Evolutionary conservation across 2,329 filamentous ascomycete genomes (phyloP).

Genomic region (Sclerotinia borealis): DNA sequence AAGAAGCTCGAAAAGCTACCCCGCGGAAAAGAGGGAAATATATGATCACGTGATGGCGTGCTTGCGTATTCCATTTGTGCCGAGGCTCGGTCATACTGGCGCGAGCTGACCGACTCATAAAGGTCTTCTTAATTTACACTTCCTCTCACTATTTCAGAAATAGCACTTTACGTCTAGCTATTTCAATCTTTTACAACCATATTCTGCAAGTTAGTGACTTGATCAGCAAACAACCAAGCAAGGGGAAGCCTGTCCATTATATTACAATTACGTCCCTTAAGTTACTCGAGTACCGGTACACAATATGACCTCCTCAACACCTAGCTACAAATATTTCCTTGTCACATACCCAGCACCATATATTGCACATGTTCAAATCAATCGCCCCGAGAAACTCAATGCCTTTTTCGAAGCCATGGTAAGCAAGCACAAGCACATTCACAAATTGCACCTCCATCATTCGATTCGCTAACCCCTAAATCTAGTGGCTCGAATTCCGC

Average conservation of each 20-base stretch:
- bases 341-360: conserved; percentile 64
- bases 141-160: background rate
- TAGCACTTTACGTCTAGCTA: background rate
- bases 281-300: too few species aligned
- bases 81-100: conserved; percentile 5
- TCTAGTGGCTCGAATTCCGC: conserved; percentile 68
- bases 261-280: background rate
- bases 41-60: background rate
- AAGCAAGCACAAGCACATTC: background rate
- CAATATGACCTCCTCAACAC: conserved; percentile 16
- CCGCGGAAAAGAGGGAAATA: background rate
- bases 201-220: background rate
- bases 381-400: conserved; percentile 80
- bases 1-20: background rate
- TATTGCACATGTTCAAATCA: conserved; percentile 89
- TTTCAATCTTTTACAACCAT: background rate
- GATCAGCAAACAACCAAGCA: background rate
- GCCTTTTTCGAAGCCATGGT: conserved; percentile 73
- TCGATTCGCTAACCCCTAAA: background rate
- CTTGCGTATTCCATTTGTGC: background rate
- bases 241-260: background rate
- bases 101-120: background rate
- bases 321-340: conserved; percentile 38
- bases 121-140: background rate
- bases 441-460: background rate